Evolutionary conservation across 495 filamentous ascomycete species (phyloP), one percentile per base, ranked within the genome.

Genomic region (Penicillium macrosclerotiorum): DNA sequence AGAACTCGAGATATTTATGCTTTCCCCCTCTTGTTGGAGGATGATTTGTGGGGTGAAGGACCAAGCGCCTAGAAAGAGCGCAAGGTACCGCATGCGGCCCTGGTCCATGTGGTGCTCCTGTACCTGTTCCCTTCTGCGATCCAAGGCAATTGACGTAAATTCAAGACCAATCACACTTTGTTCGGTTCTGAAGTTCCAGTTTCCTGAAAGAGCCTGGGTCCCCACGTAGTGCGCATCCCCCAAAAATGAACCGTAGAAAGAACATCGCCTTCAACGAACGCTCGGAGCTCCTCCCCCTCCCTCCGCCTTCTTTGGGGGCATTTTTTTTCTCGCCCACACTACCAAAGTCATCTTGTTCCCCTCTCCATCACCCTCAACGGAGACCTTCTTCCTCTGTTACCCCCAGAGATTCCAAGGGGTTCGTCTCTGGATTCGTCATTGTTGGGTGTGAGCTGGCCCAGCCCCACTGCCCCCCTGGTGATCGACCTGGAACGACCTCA

Each of bases 401-500:
- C 4, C 0, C 18, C 1, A 13, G n/a, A 29, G 6, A 29, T 29
- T 6, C n/a, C n/a, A n/a, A n/a, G n/a, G n/a, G n/a, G n/a, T n/a
- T 29, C 25, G 6, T 29, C 25, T 29, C 25, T 29, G 25, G 12
- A 6, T 6, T 6, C 5, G 25, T 29, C 5, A 29, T 29, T 29
- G 11, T 41, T 16, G 6, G 18, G 16, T 39, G 29, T 31, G 24
- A 44, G 18, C 5, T 19, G 16, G 33, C 17, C 19, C 23, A 52
- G 52, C 59, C 56, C 59, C 49, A 48, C 55, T n/a, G n/a, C n/a
- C 55, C 59, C 45, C 59, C 56, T 62, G 47, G 52, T 49, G 51
- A 63, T 63, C 59, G 45, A 47, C 54, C 50, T 39, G 35, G 37
- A 57, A 57, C 53, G 51, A 63, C 59, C 56, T 63, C 53, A 63